These are phyloP conservation scores for Pyrenula massariospora DNA, from an alignment of 495 filamentous ascomycete species.

Conservation along the genomic window DNA sequence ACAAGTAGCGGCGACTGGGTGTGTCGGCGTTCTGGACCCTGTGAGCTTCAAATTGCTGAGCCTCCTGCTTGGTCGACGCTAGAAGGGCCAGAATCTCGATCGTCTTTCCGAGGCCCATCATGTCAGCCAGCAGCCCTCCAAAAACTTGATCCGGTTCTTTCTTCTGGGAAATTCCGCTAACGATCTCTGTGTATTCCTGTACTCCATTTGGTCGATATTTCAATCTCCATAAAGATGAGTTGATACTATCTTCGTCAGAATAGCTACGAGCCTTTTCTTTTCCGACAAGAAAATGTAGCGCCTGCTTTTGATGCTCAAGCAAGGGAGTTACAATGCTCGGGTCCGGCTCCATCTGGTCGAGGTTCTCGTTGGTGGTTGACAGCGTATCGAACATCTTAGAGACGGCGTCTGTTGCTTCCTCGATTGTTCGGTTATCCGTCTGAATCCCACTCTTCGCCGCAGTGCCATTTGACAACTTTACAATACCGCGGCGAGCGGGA, in stretches of 20 bases:
- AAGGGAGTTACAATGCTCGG: conserved; percentile 52
- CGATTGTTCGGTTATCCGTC: conserved; percentile 52
- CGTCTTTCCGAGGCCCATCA: conserved; percentile 97
- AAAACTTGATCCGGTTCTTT: conserved; percentile 57
- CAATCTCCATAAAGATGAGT: conserved; percentile 66
- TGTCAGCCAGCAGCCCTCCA: conserved; percentile 90
- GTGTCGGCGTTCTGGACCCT: conserved; percentile 4
- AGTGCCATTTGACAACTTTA: conserved; percentile 3
- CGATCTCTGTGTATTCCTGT: conserved; percentile 62
- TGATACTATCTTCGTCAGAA: conserved; percentile 39
- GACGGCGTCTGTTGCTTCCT: conserved; percentile 77
- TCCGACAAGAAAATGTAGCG: conserved; percentile 75
- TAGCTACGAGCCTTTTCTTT: conserved; percentile 56
- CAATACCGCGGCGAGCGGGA: conserved; percentile 24
- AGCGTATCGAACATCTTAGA: conserved; percentile 80
- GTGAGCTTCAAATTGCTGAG: conserved; percentile 42
- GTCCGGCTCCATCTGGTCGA: conserved; percentile 64
- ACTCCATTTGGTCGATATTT: conserved; percentile 37
- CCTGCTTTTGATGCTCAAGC: conserved; percentile 84
- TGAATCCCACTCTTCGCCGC: conserved; percentile 18
- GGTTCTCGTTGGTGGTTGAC: conserved; percentile 51
- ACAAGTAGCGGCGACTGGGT: conserved; percentile 15
- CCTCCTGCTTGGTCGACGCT: conserved; percentile 44
- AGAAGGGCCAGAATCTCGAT: conserved; percentile 76
- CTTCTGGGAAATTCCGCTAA: conserved; percentile 56